Evolutionary conservation across 768 basidiomycete species (phyloP), one percentile per base, ranked within the genome.

Genomic region (Leccinellum rugosiceps): DNA sequence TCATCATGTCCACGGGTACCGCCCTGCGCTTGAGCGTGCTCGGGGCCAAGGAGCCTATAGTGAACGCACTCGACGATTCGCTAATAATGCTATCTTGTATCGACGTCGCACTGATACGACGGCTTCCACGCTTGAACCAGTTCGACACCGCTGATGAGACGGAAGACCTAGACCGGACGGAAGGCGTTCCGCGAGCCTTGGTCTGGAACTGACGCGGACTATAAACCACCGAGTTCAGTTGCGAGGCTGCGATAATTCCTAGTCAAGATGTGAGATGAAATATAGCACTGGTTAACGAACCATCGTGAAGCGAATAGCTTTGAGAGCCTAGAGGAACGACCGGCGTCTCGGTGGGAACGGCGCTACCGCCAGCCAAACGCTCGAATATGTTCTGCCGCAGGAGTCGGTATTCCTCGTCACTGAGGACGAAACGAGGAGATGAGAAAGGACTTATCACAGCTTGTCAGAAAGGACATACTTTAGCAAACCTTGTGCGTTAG

Each of bases 381-480:
- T 92, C 89, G 63, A 94, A 93, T 38, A 94, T 77, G 66, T 86
- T 90, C 71, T 92, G 90, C 45, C 92, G 85, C 13, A 94, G 80
- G 44, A 93, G 71, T 51, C 91, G 85, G 69, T 93, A 93, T 41
- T 92, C 92, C 63, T 92, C 89, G 72, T 93, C 88, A 67, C 92
- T 93, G 64, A 32, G 52, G 32, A 56, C 9, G 3, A 47, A 6
- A 50, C 62, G 57, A 55, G 57, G 4, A 47, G 2, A 41, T 63
- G 55, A 55, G 56, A 54, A 47, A 32, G 32, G 17, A 52, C 44
- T 50, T 38, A 19, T 32, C 25, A 38, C 48, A 14, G 7, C 21
- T 23, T 43, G 50, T 53, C 59, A 15, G 19, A 23, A 46, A 61
- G 32, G 34, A 73, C 84, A 65, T 68, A 89, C 90, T 83, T 84